Conservation (phyloP, 148 eudicot species). For the Vaccinium corymbosum region DNA sequence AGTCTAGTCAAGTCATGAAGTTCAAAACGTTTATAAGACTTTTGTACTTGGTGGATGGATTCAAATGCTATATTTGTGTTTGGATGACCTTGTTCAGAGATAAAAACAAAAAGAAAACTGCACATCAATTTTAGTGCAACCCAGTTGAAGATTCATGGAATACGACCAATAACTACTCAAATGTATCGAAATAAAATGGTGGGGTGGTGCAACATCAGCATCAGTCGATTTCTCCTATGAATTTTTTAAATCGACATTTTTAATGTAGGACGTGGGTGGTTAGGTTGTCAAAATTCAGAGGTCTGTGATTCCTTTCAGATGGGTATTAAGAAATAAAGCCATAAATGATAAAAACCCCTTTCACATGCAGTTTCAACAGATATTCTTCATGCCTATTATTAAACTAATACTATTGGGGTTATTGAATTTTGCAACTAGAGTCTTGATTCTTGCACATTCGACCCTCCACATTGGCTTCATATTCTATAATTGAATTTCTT, state of each 20-base stretch:
- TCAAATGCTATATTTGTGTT: too few relatives aligned
- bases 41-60: too few relatives aligned
- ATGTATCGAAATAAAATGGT: not conserved
- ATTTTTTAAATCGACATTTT: not conserved
- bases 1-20: too few relatives aligned
- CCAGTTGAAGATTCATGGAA: too few relatives aligned
- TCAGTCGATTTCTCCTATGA: not conserved
- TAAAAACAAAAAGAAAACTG: too few relatives aligned
- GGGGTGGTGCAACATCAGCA: not conserved
- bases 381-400: not conserved
- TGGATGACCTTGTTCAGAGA: too few relatives aligned
- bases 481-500: too few relatives aligned
- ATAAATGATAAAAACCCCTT: not conserved
- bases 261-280: not conserved
- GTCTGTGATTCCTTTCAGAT: not conserved
- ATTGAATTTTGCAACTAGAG: not conserved
- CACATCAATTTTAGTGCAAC: too few relatives aligned
- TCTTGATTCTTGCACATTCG: not conserved
- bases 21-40: too few relatives aligned
- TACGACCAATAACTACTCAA: too few relatives aligned
- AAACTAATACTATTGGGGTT: not conserved
- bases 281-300: not conserved
- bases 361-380: not conserved
- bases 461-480: not conserved
- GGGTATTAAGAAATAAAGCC: not conserved